phyloP scores from a whole-genome alignment of 2,329 filamentous ascomycete species.

The Corniculantispora saksenae region DNA sequence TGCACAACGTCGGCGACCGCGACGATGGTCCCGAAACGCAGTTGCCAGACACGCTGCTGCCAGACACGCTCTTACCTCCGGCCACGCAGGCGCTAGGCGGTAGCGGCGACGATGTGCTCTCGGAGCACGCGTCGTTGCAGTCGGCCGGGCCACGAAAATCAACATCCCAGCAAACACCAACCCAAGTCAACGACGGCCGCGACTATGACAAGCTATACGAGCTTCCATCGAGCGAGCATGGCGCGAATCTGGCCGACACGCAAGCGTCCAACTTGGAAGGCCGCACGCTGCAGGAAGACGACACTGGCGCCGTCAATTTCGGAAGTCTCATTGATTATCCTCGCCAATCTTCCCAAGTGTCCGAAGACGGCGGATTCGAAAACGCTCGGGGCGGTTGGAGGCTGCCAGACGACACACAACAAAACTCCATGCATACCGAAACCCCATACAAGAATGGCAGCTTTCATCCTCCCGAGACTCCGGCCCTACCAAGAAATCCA shows the following conservation, averaged over 20 bases:
- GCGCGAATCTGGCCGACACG: slow-evolving; percentile 24
- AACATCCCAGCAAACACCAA: slow-evolving; percentile 54
- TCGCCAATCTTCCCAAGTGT: slow-evolving; percentile 43
- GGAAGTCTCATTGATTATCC: slow-evolving; percentile 37
- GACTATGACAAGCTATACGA: slow-evolving; percentile 52
- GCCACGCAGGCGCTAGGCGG: slow-evolving; percentile 6
- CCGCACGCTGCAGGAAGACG: slow-evolving; percentile 45
- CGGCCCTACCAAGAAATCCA: slow-evolving; percentile 49
- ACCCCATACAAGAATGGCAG: slow-evolving; percentile 35
- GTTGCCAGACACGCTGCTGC: slow-evolving; percentile 21
- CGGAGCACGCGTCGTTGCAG: background rate
- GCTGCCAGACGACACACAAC: slow-evolving; percentile 34
- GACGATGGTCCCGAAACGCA: slow-evolving; percentile 8
- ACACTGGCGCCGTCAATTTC: slow-evolving; percentile 53
- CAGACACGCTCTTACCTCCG: background rate
- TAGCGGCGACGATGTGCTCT: background rate
- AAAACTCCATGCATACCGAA: slow-evolving; percentile 30
- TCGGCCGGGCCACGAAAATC: slow-evolving; percentile 33
- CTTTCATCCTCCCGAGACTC: slow-evolving; percentile 47
- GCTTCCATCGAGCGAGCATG: slow-evolving; percentile 31
- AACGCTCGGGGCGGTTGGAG: slow-evolving; percentile 43
- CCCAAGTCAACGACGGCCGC: slow-evolving; percentile 57
- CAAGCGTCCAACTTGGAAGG: slow-evolving; percentile 33
- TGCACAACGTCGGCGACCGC: background rate
- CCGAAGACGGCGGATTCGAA: slow-evolving; percentile 43